phyloP scores from a whole-genome alignment of 1,284 basidiomycete species.

The Heliocybe sulcata region DNA sequence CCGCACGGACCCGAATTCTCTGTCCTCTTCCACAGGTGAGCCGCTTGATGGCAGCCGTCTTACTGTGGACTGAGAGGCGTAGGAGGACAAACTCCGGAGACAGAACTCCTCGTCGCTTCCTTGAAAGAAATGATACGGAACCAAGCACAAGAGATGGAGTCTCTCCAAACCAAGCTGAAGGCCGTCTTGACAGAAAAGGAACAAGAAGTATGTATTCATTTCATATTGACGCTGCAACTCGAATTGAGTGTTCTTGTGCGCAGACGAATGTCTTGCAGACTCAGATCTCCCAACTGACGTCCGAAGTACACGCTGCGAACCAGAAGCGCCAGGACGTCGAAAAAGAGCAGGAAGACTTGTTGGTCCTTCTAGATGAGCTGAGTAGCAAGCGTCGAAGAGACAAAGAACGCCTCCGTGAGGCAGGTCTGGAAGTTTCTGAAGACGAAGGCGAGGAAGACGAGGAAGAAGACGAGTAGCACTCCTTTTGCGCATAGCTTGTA shows the following conservation, averaged over 20 bases:
- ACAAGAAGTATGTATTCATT: slow-evolving; percentile 26
- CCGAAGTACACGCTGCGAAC: slow-evolving; percentile 47
- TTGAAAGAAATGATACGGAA: slow-evolving; percentile 75
- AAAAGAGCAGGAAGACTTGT: slow-evolving; percentile 92
- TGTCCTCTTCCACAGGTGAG: slow-evolving; percentile 51
- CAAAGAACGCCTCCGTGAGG: slow-evolving; percentile 68
- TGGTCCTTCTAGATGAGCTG: slow-evolving; percentile 92
- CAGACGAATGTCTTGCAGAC: slow-evolving; percentile 26
- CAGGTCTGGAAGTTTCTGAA: slow-evolving; percentile 84
- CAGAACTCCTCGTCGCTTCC: slow-evolving; percentile 72
- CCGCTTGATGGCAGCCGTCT: not conserved
- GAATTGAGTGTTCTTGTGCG: not conserved
- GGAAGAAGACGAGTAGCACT: slow-evolving; percentile 41
- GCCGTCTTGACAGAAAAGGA: slow-evolving; percentile 22
- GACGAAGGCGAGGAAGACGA: slow-evolving; percentile 82
- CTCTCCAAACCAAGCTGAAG: slow-evolving; percentile 48
- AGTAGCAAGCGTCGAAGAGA: slow-evolving; percentile 80
- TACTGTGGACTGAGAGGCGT: not conserved
- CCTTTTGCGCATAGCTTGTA: not conserved
- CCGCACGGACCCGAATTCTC: slow-evolving; percentile 53
- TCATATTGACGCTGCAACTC: not conserved
- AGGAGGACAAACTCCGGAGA: slow-evolving; percentile 67
- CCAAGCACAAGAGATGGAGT: slow-evolving; percentile 73
- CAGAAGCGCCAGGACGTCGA: slow-evolving; percentile 72
- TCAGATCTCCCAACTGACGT: slow-evolving; percentile 37